These are phyloP conservation scores for Tetrapisispora taiwanensis DNA, from an alignment of 805 yeast genomes.

Conservation along the genomic window DNA sequence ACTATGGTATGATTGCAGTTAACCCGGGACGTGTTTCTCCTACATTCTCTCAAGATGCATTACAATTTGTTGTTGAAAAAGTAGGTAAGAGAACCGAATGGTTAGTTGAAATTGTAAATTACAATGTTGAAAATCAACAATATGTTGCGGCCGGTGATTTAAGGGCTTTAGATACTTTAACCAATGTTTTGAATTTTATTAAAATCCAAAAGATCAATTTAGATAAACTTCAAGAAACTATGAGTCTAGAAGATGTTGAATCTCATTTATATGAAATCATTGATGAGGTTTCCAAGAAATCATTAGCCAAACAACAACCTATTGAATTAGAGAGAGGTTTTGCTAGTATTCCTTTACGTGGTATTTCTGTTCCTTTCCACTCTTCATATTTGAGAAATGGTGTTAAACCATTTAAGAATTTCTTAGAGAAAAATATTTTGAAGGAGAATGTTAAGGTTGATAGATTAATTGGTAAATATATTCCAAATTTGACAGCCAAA, in stretches of 20 bases:
- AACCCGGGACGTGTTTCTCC: constrained; percentile 89
- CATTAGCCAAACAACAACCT: constrained; percentile 88
- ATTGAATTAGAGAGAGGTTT: constrained; percentile 95
- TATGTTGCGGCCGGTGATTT: constrained; percentile 98
- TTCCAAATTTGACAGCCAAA: constrained; percentile 97
- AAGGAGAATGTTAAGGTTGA: constrained; percentile 92
- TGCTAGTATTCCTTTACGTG: constrained; percentile 96
- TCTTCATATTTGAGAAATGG: constrained; percentile 97
- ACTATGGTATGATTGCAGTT: constrained; percentile 98
- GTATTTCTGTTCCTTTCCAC: constrained; percentile 99
- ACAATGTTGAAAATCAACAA: constrained; percentile 95
- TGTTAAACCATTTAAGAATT: constrained; percentile 97
- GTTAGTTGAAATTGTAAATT: constrained; percentile 96
- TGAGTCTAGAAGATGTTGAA: constrained; percentile 81
- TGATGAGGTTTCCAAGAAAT: constrained; percentile 70
- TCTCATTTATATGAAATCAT: constrained; percentile 83
- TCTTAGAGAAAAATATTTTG: constrained; percentile 90
- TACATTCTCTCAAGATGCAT: constrained; percentile 86
- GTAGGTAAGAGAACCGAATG: constrained; percentile 77
- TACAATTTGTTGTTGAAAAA: constrained; percentile 87
- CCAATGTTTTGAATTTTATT: constrained; percentile 86
- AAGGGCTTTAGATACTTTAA: constrained; percentile 85
- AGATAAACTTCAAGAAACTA: constrained; percentile 69
- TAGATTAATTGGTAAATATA: constrained; percentile 86
- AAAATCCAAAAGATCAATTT: constrained; percentile 92